Evolutionary conservation across 257 asterid species (phyloP), one percentile per base, ranked within the genome.

Genomic region (Misopates orontium): DNA sequence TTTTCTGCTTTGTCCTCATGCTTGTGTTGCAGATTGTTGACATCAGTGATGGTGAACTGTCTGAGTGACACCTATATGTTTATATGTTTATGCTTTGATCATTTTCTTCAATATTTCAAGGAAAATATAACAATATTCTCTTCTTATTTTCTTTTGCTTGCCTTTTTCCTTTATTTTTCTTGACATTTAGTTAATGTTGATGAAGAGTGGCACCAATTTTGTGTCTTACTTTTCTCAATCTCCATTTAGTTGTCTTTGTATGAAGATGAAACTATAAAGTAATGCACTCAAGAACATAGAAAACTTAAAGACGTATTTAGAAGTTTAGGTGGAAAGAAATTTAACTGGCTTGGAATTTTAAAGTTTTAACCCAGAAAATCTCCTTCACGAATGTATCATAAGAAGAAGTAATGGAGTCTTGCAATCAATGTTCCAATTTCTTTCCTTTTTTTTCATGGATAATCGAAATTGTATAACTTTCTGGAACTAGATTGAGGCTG

Each of bases 401-500:
- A 42, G n/a, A 40, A 21, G 22, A 40, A 15, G 28, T 53, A 32
- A n/a, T 39, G 52, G 25, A 40, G 32, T 66, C 22, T 16, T 25
- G 40, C 55, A 51, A 31, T 18, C 14, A 40, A 28, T 2, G 36
- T 28, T 28, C 6, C 36, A 42, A 42, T 42, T 4, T 42, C 11
- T 42, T 42, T 42, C 48, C 11, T 42, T 14, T 14, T 10, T 10
- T 28, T 28, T 28, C 36, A 28, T 6, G 36, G 36, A 6, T 28
- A 28, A 28, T 28, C 2, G 6, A n/a, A 48, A 51, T 36, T 50
- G 17, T 50, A 36, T 31, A 25, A 31, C 22, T 50, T 32, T 50
- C 40, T 31, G 15, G 62, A 65, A 39, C 36, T 50, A 60, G 36
- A 53, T 40, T n/a, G n/a, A n/a, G n/a, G n/a, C n/a, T n/a, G n/a